Base-by-base conservation (phyloP, 352 stramenopile species). In the Pythium aphanidermatum region DNA sequence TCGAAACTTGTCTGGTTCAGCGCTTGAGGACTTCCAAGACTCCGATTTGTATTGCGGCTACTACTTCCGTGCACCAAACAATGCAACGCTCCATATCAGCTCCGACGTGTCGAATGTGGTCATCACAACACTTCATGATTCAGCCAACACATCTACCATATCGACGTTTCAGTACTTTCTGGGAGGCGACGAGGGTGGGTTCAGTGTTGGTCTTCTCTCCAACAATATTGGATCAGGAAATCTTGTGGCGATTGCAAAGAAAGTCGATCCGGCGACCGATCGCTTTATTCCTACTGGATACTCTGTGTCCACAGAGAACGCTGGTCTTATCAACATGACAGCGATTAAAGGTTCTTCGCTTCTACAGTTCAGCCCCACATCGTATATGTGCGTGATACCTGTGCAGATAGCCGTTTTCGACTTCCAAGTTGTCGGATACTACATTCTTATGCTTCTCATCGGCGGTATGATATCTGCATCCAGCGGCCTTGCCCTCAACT, bases 381-480 rank as follows among this genome's bases (percentile, higher is more conserved):
- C 55, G 14, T 68, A 77, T 32, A 68, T 87, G 17, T 93, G 76
- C 36, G 53, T 42, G 20, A 87, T 89, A 34, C 70, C 72, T 4
- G 63, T 88, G 31, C 63, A 68, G 9, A 67, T 90, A 33, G 50
- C 77, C 1, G 53, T 63, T 9, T 57, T 90, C 21, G 62, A 74
- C 17, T 87, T 72, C 62, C 40, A 57, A 8, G 85, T 65, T 4
- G 65, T 87, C 34, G 47, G 70, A 3, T 74, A 83, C 43, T 87
- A 90, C 49, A 46, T 90, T 16, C 27, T 83, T 30, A 68, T 90
- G 33, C 60, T 93, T 20, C 72, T 93, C 31, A 59, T 76, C 7
- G 82, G 79, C 28, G 81, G 74, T 38, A 78, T 93, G 30, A 61
- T 93, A 23, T 70, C 76, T 6, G 73, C 82, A 2, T 58, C 73